Percentiles rank a stretch among this genome's conserved stretches.
These are phyloP conservation scores for Clonostachys solani DNA, from an alignment of 2,329 filamentous ascomycete genomes.

Conservation along the genomic window DNA sequence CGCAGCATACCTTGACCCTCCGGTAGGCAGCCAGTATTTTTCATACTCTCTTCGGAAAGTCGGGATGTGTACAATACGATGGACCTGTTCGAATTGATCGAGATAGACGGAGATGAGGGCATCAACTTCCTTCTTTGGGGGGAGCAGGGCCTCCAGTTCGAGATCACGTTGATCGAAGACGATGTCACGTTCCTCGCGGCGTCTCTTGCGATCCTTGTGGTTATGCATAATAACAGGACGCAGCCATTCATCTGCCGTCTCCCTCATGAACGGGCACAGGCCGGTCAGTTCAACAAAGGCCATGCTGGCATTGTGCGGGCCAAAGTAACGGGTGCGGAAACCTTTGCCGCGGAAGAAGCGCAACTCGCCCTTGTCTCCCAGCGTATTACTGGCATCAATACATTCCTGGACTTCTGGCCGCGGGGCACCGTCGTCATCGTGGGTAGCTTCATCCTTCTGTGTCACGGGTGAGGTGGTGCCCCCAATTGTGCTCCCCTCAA, in stretches of 20 bases:
- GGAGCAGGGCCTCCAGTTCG: constrained; percentile 45
- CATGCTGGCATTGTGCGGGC: constrained; percentile 56
- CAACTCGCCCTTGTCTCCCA: constrained; percentile 45
- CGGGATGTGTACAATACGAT: constrained; percentile 55
- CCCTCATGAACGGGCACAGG: constrained; percentile 56
- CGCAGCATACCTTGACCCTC: constrained; percentile 39
- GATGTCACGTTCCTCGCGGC: constrained; percentile 47
- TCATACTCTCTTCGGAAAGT: constrained; percentile 53
- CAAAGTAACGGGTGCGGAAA: constrained; percentile 56
- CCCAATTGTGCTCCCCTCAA: constrained; percentile 48
- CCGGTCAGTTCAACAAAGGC: constrained; percentile 55
- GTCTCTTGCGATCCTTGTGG: constrained; percentile 50
- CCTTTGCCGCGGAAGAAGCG: constrained; percentile 55
- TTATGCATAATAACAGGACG: constrained; percentile 51
- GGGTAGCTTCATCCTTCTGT: constrained; percentile 34
- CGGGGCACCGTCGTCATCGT: constrained; percentile 22
- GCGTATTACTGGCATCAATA: constrained; percentile 30
- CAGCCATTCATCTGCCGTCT: constrained; percentile 58
- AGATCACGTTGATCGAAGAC: constrained; percentile 41
- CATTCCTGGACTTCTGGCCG: constrained; percentile 31
- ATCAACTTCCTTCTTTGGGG: constrained; percentile 41
- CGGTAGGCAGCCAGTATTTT: constrained; percentile 45
- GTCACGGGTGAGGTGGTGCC: constrained; percentile 36
- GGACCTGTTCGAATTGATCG: constrained; percentile 50
- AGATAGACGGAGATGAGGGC: constrained; percentile 45